These are phyloP conservation scores for Solanum tacnaense DNA, from an alignment of 257 asterid genomes.

Conservation along the genomic window DNA sequence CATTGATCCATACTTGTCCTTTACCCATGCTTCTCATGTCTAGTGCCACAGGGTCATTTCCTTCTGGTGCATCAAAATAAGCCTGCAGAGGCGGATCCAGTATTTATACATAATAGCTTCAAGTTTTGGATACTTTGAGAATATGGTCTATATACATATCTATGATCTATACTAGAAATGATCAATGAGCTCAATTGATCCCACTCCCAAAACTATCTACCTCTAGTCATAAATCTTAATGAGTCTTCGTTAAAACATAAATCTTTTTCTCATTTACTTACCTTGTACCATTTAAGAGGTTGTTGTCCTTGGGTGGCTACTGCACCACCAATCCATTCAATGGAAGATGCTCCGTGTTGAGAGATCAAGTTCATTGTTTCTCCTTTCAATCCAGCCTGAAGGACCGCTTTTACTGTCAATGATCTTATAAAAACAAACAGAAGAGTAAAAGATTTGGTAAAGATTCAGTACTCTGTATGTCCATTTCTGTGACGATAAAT, in stretches of 20 bases:
- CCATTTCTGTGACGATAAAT: slow-evolving; percentile 53
- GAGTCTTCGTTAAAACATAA: background rate
- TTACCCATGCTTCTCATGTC: slow-evolving; percentile 75
- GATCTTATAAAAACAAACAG: background rate
- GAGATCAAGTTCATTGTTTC: slow-evolving; percentile 41
- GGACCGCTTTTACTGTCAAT: background rate
- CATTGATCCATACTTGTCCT: slow-evolving; percentile 81
- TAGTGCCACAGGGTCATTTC: slow-evolving; percentile 58
- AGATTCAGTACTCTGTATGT: slow-evolving; percentile 42
- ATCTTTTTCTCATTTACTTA: background rate
- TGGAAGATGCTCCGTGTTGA: slow-evolving; percentile 29
- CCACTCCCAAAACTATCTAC: background rate
- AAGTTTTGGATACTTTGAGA: background rate
- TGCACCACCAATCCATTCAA: slow-evolving; percentile 45
- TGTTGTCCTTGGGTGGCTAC: slow-evolving; percentile 26
- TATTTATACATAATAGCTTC: background rate
- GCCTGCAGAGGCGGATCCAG: slow-evolving; percentile 20
- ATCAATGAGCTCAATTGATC: background rate
- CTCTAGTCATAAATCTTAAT: background rate
- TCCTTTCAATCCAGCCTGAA: slow-evolving; percentile 44
- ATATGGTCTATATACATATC: background rate
- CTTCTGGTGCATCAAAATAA: slow-evolving; percentile 52
- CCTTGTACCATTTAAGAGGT: slow-evolving; percentile 75
- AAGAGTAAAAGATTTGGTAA: background rate
- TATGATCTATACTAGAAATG: background rate